phyloP scores from a whole-genome alignment of 2,329 filamentous ascomycete species.

The Sclerotiophoma versabilis region DNA sequence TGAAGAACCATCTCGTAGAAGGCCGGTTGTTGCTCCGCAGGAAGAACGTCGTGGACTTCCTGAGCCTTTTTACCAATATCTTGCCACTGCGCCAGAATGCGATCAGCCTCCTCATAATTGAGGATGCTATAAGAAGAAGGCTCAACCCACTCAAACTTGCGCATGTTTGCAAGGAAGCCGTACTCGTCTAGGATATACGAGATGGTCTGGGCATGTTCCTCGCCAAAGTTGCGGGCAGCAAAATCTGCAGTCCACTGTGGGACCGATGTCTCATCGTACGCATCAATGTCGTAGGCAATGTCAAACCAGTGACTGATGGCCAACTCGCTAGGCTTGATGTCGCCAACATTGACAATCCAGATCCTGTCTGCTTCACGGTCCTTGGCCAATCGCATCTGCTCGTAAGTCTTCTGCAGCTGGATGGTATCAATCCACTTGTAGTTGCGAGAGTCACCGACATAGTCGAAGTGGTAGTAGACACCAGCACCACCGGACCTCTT shows the following conservation, averaged over 20 bases:
- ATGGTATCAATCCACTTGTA: conserved; percentile 70
- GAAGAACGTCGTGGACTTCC: conserved; percentile 62
- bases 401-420: conserved; percentile 69
- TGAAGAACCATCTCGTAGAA: conserved; percentile 71
- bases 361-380: conserved; percentile 65
- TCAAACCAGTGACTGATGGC: conserved; percentile 73
- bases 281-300: conserved; percentile 68
- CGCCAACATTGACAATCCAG: conserved; percentile 73
- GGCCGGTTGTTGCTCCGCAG: conserved; percentile 59
- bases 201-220: conserved; percentile 56
- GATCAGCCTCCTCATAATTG: conserved; percentile 70
- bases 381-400: conserved; percentile 70
- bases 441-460: conserved; percentile 66
- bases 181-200: conserved; percentile 63
- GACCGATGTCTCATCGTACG: conserved; percentile 64
- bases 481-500: conserved; percentile 68
- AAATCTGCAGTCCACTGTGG: conserved; percentile 64
- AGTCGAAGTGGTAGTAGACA: conserved; percentile 71
- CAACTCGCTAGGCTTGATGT: conserved; percentile 70
- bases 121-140: conserved; percentile 65
- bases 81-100: conserved; percentile 63
- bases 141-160: conserved; percentile 70
- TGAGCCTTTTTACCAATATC: conserved; percentile 62
- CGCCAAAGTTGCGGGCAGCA: conserved; percentile 65
- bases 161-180: conserved; percentile 62